Base-by-base conservation (phyloP, 108 stramenopile genomes). In the Cyclotella sp. region DNA sequence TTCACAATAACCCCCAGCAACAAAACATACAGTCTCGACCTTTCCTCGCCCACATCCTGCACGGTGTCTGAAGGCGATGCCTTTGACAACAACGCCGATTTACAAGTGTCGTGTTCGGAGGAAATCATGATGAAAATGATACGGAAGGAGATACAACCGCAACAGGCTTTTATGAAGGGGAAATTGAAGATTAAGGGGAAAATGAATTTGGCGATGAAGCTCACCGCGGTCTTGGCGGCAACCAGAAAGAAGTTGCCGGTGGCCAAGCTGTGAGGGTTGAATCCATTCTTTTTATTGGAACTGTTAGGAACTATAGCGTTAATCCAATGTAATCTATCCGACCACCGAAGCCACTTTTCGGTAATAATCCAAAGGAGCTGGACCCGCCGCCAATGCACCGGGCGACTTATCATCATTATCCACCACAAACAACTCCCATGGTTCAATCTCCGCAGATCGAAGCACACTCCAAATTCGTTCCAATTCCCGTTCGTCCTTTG, bases 381-480 rank as follows among this genome's bases (percentile, higher is more conserved):
- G 85, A 51, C 91, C 93, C 3, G 91, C 88, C 7, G 73, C 86
- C 43, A 89, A 60, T 16, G 80, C 77, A 40, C 88, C 90, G 14
- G 75, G 27, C 16, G 85, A 78, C 9, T 75, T 55, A 16, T 68
- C 67, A 64, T 83, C 66, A 59, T 93, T 91, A 66, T 90, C 75
- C 21, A 92, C 91, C 3, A 79, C 79, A 72, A 90, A 96, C 28
- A 97, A 73, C 61, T 97, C 97, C 93, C 93, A 97, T 57, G 93
- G 90, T 67, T 94, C 86, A 28, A 97, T 93, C 22, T 95, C 97
- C 18, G 89, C 88, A 10, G 64, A 62, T n/a, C 86, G 78, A 18
- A 97, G 81, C 12, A 90, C 89, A 8, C 67, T 58, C 77, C 79
- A 84, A 30, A 95, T 86, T 40, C 75, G 63, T 27, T 73, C 73